Evolutionary conservation across 2,329 filamentous ascomycete species (phyloP), one percentile per base, ranked within the genome.

Genomic region (Epichloe glyceriae): DNA sequence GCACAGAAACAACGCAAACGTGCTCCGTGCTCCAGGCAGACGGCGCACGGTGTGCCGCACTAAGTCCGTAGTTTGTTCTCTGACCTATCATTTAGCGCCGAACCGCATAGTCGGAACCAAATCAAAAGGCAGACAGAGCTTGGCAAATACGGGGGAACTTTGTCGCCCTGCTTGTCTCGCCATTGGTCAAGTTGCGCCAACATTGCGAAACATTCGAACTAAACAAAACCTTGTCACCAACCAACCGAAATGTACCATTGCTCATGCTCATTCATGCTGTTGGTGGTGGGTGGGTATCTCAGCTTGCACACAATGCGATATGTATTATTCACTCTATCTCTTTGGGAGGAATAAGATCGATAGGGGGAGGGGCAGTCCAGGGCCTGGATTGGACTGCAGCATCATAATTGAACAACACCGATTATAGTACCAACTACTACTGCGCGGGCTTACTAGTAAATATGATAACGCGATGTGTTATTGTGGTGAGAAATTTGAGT

Each of bases 71-170:
- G 20, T 8, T 15, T 20, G 30, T 15, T 15, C 20, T 26, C 20
- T 4, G 42, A 30, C 26, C n/a, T 37, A 34, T 41, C 20, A 30
- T n/a, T 47, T 50, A 47, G 52, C 47, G 44, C 53, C n/a, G 47
- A 52, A 50, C 53, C 48, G 47, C 30, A 26, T 45, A 35, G 14
- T 35, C 43, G 50, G 53, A 49, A 52, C 35, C 50, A 38, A 52
- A 52, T 52, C 51, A 49, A 17, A 50, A 42, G 38, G 14, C 42
- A 40, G 37, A 26, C 42, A 40, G 37, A 26, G 37, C 19, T 41
- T n/a, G 15, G 22, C 26, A 43, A 34, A 41, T 20, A 41, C 49
- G 33, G 43, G 43, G 37, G 40, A 26, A 43, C 43, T 20, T 20
- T 30, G 10, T 17, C 6, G n/a, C 22, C 17, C n/a, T 12, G n/a